These are phyloP conservation scores for Plenodomus biglobosus DNA, from an alignment of 2,329 filamentous ascomycete species.

Conservation along the genomic window DNA sequence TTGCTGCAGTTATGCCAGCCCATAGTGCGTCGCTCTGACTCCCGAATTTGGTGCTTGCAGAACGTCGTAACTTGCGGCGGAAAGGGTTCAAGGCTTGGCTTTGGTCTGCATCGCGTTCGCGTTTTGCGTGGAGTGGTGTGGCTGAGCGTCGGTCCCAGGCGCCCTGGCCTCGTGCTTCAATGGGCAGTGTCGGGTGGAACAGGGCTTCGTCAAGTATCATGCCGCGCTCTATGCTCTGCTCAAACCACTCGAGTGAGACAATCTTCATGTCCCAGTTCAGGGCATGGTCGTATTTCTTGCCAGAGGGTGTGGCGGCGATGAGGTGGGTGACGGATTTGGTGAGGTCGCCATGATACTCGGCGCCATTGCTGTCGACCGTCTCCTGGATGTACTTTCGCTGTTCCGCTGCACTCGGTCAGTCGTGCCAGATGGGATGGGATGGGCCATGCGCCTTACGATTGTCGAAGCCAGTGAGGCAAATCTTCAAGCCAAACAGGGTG, in stretches of 20 bases:
- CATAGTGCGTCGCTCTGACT: slow-evolving; percentile 83
- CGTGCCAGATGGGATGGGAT: not conserved
- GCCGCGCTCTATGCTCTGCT: slow-evolving; percentile 77
- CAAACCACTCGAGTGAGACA: slow-evolving; percentile 82
- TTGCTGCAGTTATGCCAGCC: slow-evolving; percentile 73
- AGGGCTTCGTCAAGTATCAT: slow-evolving; percentile 88
- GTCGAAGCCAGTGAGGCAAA: slow-evolving; percentile 71
- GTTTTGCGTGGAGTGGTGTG: slow-evolving; percentile 45
- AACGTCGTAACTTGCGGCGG: slow-evolving; percentile 80
- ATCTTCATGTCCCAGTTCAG: slow-evolving; percentile 76
- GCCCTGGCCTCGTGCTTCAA: slow-evolving; percentile 71
- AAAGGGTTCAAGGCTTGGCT: slow-evolving; percentile 46
- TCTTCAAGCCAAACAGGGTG: slow-evolving; percentile 62
- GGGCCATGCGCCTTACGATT: slow-evolving; percentile 53
- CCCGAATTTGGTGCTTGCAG: slow-evolving; percentile 79
- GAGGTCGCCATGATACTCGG: slow-evolving; percentile 82
- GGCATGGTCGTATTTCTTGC: slow-evolving; percentile 90
- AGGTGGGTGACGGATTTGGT: slow-evolving; percentile 86
- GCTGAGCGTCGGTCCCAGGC: slow-evolving; percentile 63
- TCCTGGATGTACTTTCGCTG: slow-evolving; percentile 72
- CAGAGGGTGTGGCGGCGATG: slow-evolving; percentile 74
- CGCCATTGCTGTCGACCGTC: slow-evolving; percentile 69
- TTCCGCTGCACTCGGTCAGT: slow-evolving; percentile 52
- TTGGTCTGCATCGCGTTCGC: slow-evolving; percentile 35
- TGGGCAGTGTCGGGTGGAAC: slow-evolving; percentile 74